A percentile compares a stretch with the other conserved stretches of the same genome.
phyloP scores from a whole-genome alignment of 768 basidiomycete genomes.

The Kwoniella sp. region DNA sequence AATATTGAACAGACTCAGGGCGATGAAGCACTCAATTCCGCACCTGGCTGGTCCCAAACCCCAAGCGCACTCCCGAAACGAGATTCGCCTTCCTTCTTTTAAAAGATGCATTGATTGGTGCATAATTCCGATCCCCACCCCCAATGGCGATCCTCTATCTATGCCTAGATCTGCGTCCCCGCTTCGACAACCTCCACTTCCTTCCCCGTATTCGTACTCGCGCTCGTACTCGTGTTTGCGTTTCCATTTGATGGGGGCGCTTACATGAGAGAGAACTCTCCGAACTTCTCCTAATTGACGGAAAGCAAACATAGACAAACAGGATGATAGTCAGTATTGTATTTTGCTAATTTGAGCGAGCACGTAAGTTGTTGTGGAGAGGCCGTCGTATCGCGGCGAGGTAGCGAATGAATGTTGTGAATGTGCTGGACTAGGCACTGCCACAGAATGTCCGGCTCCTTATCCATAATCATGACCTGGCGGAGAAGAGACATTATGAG shows the following conservation, averaged over 20 bases:
- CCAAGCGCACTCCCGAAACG: no score
- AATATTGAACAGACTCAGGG: no score
- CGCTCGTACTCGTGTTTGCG: background rate
- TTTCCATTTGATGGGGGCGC: background rate
- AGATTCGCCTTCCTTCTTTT: background rate
- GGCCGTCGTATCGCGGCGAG: no score
- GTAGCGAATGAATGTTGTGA: no score
- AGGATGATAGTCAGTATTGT: constrained; percentile 67
- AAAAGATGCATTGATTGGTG: constrained; percentile 3
- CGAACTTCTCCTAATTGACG: constrained; percentile 77
- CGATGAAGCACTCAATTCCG: no score
- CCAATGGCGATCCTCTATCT: background rate
- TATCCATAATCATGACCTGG: no score
- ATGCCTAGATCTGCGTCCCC: background rate
- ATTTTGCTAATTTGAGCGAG: no score
- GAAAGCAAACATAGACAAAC: background rate
- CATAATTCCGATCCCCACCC: background rate
- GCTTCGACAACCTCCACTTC: background rate
- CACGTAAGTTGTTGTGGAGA: no score
- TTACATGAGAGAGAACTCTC: constrained; percentile 88
- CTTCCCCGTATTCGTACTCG: background rate
- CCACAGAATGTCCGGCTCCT: no score
- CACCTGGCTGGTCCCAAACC: no score
- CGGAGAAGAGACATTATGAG: no score
- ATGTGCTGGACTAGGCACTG: no score